A percentile compares a stretch with the other conserved stretches of the same genome.
Conservation (phyloP, 257 asterid genomes). For the Capsicum chinense region DNA sequence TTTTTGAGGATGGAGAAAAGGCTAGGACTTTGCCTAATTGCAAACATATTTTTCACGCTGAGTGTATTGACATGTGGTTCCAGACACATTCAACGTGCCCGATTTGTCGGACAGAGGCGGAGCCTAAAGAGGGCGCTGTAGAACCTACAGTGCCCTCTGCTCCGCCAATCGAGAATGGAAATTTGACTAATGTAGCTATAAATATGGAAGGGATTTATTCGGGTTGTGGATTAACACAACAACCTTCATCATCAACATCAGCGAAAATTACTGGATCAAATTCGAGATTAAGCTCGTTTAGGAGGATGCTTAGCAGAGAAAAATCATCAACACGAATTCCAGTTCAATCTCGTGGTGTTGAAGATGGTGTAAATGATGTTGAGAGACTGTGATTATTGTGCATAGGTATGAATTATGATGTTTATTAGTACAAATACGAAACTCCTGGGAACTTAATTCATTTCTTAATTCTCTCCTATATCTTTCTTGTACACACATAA, state of each 20-base stretch:
- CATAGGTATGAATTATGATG: constrained; percentile 23
- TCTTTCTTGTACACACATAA: not conserved
- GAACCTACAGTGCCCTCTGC: constrained; percentile 44
- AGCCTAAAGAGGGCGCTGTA: constrained; percentile 58
- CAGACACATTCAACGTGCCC: constrained; percentile 75
- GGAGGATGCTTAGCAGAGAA: constrained; percentile 68
- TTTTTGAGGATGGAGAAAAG: constrained; percentile 67
- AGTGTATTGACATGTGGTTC: constrained; percentile 80
- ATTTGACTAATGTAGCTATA: not conserved
- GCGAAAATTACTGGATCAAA: constrained; percentile 51
- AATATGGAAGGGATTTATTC: constrained; percentile 36
- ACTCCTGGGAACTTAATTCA: not conserved
- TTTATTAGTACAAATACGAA: not conserved
- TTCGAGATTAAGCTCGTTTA: constrained; percentile 71
- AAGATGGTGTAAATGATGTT: constrained; percentile 51
- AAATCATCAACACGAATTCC: constrained; percentile 57
- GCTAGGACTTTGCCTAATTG: constrained; percentile 72
- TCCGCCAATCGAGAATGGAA: constrained; percentile 42
- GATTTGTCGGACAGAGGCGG: constrained; percentile 69
- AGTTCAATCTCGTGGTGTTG: constrained; percentile 51
- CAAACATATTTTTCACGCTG: constrained; percentile 73
- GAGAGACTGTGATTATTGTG: constrained; percentile 63
- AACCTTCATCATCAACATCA: not conserved
- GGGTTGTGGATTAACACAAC: constrained; percentile 25
- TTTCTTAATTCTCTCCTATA: not conserved